Evolutionary conservation across 768 basidiomycete genomes (phyloP).

Genomic region (Suillus brevipes): DNA sequence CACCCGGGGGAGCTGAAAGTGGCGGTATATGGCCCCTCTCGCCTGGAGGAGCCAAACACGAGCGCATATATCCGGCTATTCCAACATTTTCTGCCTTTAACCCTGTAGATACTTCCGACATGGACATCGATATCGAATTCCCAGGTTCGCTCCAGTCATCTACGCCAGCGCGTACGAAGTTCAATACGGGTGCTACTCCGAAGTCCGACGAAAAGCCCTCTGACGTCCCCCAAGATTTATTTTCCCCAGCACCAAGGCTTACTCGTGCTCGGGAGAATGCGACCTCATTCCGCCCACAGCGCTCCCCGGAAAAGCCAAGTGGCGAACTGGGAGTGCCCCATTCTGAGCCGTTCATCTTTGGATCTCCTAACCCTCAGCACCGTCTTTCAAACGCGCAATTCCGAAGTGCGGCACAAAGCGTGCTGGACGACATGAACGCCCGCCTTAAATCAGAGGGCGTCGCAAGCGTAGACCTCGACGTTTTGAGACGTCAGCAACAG

Average conservation of each 20-base stretch:
- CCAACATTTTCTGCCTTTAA: conserved; percentile 35
- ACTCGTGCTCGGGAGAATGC: conserved; percentile 11
- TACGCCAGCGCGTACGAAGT: conserved; percentile 25
- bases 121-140: conserved; percentile 37
- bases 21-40: conserved; percentile 43
- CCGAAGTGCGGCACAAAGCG: conserved; percentile 60
- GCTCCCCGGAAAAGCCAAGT: background rate
- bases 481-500: conserved; percentile 39
- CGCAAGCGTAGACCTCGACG: conserved; percentile 43
- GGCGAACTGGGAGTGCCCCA: conserved; percentile 16
- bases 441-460: conserved; percentile 62
- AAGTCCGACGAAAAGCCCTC: conserved; percentile 34
- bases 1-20: conserved; percentile 38
- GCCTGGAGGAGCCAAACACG: conserved; percentile 23
- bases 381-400: conserved; percentile 67
- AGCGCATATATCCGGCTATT: conserved; percentile 41
- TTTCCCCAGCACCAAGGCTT: conserved; percentile 38
- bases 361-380: conserved; percentile 69
- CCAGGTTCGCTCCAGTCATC: conserved; percentile 32
- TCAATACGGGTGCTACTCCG: conserved; percentile 26
- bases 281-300: conserved; percentile 22
- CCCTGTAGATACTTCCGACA: conserved; percentile 31
- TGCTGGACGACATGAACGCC: conserved; percentile 82
- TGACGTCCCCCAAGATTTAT: conserved; percentile 36
- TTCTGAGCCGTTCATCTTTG: conserved; percentile 68